Base-by-base conservation (phyloP, 768 basidiomycete genomes). In the Termitomyces sp. region DNA sequence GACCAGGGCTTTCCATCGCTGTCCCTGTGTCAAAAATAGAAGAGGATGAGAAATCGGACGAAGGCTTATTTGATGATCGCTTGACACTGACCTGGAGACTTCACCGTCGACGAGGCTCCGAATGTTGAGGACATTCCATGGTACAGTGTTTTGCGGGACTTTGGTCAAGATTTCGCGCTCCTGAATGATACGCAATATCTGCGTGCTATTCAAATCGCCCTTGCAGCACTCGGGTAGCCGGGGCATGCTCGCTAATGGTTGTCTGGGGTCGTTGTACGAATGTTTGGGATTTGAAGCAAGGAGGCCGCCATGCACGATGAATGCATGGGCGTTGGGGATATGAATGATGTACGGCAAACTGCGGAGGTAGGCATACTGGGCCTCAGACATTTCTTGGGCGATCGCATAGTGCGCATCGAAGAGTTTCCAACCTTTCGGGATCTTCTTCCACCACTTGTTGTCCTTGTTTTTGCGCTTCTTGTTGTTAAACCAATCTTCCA, bases 231-330 rank as follows among this genome's bases (percentile, higher is more conserved):
- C 52, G 32, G 73, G 70, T 0, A 79, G 67, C 0, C 62, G 58
- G 9, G 89, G 90, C n/a, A 82, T 69, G 56, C 80, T 83, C 2
- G 90, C 84, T 18, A 96, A 81, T 3, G 94, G 94, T 68, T 96
- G 94, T 12, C 74, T 77, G 28, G 75, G 73, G 65, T 86, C 76
- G 24, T 75, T 77, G 18, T 75, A 70, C 33, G 82, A 70, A 62
- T 78, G 82, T 1, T 72, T 74, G 2, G 92, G 89, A 69, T 96
- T 85, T 6, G 79, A 81, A 0, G 94, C 81, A 2, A 98, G 80
- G 20, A 96, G 68, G 7, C 96, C 96, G 1, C 87, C 95, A 66
- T 97, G 94, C 1, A 88, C 91, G 51, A 96, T 79, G 74, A 86
- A 87, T 0, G 86, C 74, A 68, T 96, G 92, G 2, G 89, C 83